Evolutionary conservation across 2,329 filamentous ascomycete genomes (phyloP).

Genomic region (Calonectria hongkongensis): DNA sequence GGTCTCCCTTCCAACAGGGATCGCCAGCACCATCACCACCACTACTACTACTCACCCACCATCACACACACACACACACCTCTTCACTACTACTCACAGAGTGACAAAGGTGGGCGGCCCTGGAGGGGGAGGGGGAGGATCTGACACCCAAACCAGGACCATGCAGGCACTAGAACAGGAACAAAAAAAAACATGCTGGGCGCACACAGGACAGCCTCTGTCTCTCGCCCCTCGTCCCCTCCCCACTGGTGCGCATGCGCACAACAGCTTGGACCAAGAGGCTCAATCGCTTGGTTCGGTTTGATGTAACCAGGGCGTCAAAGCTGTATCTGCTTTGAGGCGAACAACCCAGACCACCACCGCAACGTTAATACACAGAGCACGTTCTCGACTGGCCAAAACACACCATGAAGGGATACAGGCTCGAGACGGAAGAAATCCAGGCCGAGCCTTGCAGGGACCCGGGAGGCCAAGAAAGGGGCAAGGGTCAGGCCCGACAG

Average conservation of each 20-base stretch:
- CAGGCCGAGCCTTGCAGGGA: constrained; percentile 19
- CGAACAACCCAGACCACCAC: constrained; percentile 20
- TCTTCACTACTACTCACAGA: constrained; percentile 2
- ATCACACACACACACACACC: constrained; percentile 1
- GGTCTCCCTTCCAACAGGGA: constrained; percentile 6
- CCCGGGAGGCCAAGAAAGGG: constrained; percentile 24
- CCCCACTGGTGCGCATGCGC: constrained; percentile 12
- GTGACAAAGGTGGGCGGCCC: constrained; percentile 7
- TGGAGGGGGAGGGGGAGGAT: constrained; percentile 30
- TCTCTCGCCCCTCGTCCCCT: constrained; percentile 15
- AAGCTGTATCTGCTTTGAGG: constrained; percentile 16
- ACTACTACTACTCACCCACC: background rate
- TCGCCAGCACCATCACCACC: constrained; percentile 18
- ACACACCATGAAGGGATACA: constrained; percentile 25
- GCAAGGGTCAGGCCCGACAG: constrained; percentile 19
- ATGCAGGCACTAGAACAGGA: constrained; percentile 35
- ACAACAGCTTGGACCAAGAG: constrained; percentile 17
- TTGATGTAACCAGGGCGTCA: constrained; percentile 28
- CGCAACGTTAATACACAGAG: constrained; percentile 9
- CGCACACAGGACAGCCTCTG: constrained; percentile 23
- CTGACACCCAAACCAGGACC: constrained; percentile 32
- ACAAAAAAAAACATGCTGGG: constrained; percentile 8
- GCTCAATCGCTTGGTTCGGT: constrained; percentile 22
- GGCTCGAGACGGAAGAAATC: constrained; percentile 25
- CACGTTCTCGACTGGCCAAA: constrained; percentile 17